phyloP scores from a whole-genome alignment of 2,329 filamentous ascomycete species.

The Chalaropsis thielavioides region DNA sequence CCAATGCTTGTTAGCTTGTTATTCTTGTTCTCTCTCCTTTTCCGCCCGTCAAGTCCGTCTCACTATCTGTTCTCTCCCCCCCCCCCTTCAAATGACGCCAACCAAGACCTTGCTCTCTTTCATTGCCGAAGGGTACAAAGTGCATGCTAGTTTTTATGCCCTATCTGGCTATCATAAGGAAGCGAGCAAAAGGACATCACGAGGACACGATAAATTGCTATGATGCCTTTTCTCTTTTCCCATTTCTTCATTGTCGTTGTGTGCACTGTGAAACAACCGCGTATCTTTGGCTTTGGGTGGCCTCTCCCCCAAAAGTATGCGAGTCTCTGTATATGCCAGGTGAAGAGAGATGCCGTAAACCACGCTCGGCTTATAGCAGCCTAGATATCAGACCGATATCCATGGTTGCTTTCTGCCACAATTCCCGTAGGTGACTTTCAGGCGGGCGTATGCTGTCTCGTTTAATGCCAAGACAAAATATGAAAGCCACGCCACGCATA shows the following conservation, averaged over 20 bases:
- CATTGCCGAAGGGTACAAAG: neutral
- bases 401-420: too few species aligned
- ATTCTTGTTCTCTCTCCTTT: neutral
- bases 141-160: neutral
- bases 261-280: neutral
- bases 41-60: neutral
- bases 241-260: neutral
- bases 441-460: too few species aligned
- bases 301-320: too few species aligned
- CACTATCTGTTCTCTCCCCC: neutral
- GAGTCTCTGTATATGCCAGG: too few species aligned
- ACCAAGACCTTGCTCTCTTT: neutral
- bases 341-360: too few species aligned
- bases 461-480: too few species aligned
- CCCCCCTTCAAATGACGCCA: neutral
- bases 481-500: too few species aligned
- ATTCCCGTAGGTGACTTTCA: too few species aligned
- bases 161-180: neutral
- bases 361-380: too few species aligned
- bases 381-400: too few species aligned
- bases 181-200: slow-evolving; percentile 1
- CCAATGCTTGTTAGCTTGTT: neutral
- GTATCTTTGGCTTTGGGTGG: neutral
- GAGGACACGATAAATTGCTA: slow-evolving; percentile 2
- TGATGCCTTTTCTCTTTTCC: neutral